Conservation (phyloP, 495 filamentous ascomycete genomes). For the Hypomontagnella submonticulosa region DNA sequence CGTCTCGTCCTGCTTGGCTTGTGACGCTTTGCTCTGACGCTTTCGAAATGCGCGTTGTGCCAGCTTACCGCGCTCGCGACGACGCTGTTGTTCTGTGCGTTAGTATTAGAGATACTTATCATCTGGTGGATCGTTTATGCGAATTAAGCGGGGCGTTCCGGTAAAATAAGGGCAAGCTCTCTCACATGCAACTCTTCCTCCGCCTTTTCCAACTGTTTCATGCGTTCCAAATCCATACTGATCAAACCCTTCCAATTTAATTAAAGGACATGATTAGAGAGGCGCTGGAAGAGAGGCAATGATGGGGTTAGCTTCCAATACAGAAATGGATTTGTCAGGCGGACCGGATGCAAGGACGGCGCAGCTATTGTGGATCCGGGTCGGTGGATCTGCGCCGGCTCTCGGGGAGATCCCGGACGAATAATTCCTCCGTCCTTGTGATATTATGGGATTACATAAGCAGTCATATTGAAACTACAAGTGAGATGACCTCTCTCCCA, state of each 20-base stretch:
- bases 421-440: slow-evolving; percentile 18
- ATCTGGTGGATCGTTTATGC: background rate
- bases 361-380: too few species aligned
- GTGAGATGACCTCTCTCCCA: background rate
- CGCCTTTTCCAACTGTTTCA: slow-evolving; percentile 24
- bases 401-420: background rate
- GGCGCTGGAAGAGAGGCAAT: too few species aligned
- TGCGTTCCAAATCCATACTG: slow-evolving; percentile 19
- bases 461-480: background rate
- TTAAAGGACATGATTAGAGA: background rate
- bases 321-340: too few species aligned
- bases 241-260: background rate
- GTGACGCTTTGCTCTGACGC: slow-evolving; percentile 20
- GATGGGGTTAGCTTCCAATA: too few species aligned
- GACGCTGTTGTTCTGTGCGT: slow-evolving; percentile 25
- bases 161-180: background rate
- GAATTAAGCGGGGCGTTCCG: background rate
- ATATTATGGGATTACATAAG: slow-evolving; percentile 22
- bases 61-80: slow-evolving; percentile 41
- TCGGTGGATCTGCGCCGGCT: too few species aligned
- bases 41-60: slow-evolving; percentile 42
- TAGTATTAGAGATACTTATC: slow-evolving; percentile 9
- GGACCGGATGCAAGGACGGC: too few species aligned
- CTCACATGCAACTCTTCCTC: slow-evolving; percentile 31
- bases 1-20: slow-evolving; percentile 22